Conservation (phyloP, 805 yeast genomes). For the Dipodascus albidus region DNA sequence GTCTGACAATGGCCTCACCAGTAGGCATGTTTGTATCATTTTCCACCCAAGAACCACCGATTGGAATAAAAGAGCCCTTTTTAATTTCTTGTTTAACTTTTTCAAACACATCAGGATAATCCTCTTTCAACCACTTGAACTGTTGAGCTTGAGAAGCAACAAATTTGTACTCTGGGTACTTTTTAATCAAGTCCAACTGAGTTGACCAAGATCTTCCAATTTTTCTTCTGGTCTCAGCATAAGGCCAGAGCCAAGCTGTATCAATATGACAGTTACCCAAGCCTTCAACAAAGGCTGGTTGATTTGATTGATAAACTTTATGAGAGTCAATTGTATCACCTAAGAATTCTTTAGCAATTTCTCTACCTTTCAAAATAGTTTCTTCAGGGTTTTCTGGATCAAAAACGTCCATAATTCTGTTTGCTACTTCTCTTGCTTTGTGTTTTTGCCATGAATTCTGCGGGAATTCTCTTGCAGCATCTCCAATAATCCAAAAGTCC, state of each 20-base stretch:
- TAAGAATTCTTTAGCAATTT: constrained; percentile 48
- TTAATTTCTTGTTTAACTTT: constrained; percentile 54
- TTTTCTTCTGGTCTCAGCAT: constrained; percentile 88
- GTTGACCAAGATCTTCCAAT: constrained; percentile 93
- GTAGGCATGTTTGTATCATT: constrained; percentile 92
- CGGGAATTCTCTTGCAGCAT: constrained; percentile 79
- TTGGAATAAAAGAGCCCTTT: constrained; percentile 69
- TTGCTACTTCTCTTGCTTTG: constrained; percentile 70
- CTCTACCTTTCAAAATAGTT: constrained; percentile 51
- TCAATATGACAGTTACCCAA: constrained; percentile 96
- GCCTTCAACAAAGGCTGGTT: constrained; percentile 46
- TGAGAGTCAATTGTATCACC: constrained; percentile 57
- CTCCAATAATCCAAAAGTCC: constrained; percentile 84
- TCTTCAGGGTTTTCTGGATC: constrained; percentile 51
- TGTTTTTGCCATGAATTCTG: constrained; percentile 72
- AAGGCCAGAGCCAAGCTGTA: constrained; percentile 99
- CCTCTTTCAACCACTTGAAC: constrained; percentile 78
- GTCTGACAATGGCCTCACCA: constrained; percentile 85
- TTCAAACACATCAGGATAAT: constrained; percentile 71
- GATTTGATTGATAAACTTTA: constrained; percentile 40
- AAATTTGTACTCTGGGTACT: constrained; percentile 86
- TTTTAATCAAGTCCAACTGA: constrained; percentile 71
- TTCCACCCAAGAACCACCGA: constrained; percentile 98
- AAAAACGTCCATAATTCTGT: constrained; percentile 71
- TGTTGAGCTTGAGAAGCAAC: constrained; percentile 97